A percentile compares a stretch with the other conserved stretches of the same genome.
phyloP scores from a whole-genome alignment of 192 early-diverging fungal genomes.

The Coemansia sp. region DNA sequence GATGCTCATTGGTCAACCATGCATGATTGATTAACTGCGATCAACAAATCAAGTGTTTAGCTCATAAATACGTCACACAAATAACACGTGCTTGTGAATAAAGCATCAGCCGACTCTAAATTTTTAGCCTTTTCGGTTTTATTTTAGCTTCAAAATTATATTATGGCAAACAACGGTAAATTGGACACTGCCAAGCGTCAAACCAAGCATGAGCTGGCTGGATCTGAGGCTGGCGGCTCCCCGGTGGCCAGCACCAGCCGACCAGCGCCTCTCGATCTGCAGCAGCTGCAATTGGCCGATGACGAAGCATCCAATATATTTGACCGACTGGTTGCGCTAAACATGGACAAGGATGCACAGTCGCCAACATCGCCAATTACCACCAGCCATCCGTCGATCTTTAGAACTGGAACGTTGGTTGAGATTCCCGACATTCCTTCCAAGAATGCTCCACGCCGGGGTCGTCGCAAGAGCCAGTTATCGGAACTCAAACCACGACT shows the following conservation, averaged over 20 bases:
- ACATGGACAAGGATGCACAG: constrained; percentile 13
- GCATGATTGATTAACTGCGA: not conserved
- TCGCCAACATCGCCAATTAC: constrained; percentile 59
- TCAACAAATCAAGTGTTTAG: not conserved
- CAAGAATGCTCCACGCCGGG: constrained; percentile 5
- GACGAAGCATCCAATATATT: constrained; percentile 17
- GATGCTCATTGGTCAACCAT: not conserved
- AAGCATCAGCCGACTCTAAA: not conserved
- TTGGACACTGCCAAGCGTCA: not conserved
- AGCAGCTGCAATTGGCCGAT: not conserved
- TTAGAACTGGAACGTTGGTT: constrained; percentile 42
- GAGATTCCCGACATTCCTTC: constrained; percentile 33
- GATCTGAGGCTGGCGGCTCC: not conserved
- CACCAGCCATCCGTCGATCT: constrained; percentile 37
- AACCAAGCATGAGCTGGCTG: not conserved
- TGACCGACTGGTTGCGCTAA: constrained; percentile 28
- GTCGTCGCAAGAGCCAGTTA: not conserved
- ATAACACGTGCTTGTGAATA: not conserved
- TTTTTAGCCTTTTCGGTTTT: not conserved
- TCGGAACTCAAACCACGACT: constrained; percentile 23
- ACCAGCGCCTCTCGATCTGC: not conserved
- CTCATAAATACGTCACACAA: not conserved
- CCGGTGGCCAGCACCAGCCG: not conserved
- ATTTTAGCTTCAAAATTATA: not conserved
- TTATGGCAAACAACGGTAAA: not conserved